Conservation (phyloP, 2,329 filamentous ascomycete genomes). For the Trichocomaceae sp. region DNA sequence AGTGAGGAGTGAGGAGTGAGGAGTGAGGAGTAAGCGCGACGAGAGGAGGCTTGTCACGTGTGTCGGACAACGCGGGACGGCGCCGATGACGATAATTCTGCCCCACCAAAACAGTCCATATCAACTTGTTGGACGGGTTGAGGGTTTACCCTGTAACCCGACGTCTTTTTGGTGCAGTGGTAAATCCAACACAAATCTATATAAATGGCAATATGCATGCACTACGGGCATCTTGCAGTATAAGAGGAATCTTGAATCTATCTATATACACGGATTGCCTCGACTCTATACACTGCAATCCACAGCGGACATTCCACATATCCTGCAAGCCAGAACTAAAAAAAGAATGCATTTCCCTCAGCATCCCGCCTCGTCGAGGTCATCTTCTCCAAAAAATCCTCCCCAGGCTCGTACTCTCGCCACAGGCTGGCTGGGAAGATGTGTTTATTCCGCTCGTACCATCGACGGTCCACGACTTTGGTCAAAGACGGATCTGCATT, state of each 20-base stretch:
- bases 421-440: constrained; percentile 95
- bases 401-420: constrained; percentile 88
- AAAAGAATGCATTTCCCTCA: constrained; percentile 91
- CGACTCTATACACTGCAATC: too few relatives aligned
- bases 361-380: constrained; percentile 70
- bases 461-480: constrained; percentile 90
- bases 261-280: too few relatives aligned
- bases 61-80: background rate
- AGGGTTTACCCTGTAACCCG: too few relatives aligned
- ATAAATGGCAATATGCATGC: too few relatives aligned
- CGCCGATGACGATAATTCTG: background rate
- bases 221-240: too few relatives aligned
- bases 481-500: constrained; percentile 72
- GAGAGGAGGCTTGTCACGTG: too few relatives aligned
- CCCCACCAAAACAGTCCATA: background rate
- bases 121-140: too few relatives aligned
- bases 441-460: constrained; percentile 97
- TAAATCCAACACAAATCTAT: too few relatives aligned
- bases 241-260: too few relatives aligned
- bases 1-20: background rate
- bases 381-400: constrained; percentile 61
- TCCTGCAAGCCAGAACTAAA: constrained; percentile 27
- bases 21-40: too few relatives aligned
- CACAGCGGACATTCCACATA: background rate
- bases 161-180: too few relatives aligned